phyloP scores from a whole-genome alignment of 306 rosid species.

The Abrus pulchellus region DNA sequence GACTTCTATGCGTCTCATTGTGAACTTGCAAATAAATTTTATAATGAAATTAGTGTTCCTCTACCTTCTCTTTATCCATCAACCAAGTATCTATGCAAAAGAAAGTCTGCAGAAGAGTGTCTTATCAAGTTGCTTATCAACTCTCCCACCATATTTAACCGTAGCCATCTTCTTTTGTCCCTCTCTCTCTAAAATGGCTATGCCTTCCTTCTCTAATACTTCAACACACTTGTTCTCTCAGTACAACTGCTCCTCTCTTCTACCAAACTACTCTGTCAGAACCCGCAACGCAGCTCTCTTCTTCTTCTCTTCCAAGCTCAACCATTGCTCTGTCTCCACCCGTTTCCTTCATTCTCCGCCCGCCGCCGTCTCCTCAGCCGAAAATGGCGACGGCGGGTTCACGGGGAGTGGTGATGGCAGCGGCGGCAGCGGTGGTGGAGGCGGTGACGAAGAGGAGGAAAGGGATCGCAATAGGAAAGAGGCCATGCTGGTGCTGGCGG shows the following conservation, averaged over 20 bases:
- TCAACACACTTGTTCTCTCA: slow-evolving; percentile 43
- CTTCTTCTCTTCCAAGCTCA: slow-evolving; percentile 42
- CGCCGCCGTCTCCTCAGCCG: slow-evolving; percentile 29
- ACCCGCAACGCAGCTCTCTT: slow-evolving; percentile 20
- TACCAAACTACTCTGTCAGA: slow-evolving; percentile 41
- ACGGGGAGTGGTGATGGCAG: slow-evolving; percentile 43
- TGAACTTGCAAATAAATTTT: no score
- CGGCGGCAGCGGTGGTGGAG: not conserved
- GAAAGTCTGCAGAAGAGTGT: no score
- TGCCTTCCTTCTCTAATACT: slow-evolving; percentile 60
- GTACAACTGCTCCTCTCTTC: slow-evolving; percentile 39
- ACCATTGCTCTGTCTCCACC: slow-evolving; percentile 23
- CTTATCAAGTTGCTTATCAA: slow-evolving; percentile 17
- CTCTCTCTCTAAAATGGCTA: slow-evolving; percentile 56
- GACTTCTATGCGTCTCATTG: no score
- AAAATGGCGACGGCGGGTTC: slow-evolving; percentile 27
- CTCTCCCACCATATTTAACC: slow-evolving; percentile 41
- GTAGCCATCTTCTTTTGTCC: not conserved
- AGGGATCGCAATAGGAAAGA: slow-evolving; percentile 71
- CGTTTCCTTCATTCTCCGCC: slow-evolving; percentile 31
- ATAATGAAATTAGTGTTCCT: no score
- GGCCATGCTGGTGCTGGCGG: slow-evolving; percentile 67
- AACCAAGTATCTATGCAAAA: no score
- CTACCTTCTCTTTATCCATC: no score
- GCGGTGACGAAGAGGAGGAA: slow-evolving; percentile 58